phyloP scores from a whole-genome alignment of 352 stramenopile species.

The Pythium rhizo-oryzae region DNA sequence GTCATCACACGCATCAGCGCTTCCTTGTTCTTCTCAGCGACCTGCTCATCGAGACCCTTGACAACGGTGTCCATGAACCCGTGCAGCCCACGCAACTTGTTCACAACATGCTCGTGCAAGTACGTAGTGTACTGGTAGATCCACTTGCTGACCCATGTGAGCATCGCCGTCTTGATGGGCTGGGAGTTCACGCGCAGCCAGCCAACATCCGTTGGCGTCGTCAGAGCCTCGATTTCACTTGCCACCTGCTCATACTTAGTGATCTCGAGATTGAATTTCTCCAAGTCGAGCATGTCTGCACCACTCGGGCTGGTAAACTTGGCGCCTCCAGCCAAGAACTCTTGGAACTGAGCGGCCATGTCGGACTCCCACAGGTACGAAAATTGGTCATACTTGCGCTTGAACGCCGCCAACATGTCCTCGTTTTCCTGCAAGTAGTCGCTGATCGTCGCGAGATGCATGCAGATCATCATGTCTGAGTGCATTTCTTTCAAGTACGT shows the following conservation, averaged over 20 bases:
- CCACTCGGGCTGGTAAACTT: constrained; percentile 71
- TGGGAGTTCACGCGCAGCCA: constrained; percentile 98
- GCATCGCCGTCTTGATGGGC: constrained; percentile 96
- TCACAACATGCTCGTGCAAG: constrained; percentile 92
- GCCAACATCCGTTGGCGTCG: constrained; percentile 93
- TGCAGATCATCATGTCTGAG: constrained; percentile 95
- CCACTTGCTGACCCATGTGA: constrained; percentile 96
- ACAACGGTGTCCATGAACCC: constrained; percentile 95
- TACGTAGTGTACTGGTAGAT: constrained; percentile 96
- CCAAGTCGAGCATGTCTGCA: constrained; percentile 91
- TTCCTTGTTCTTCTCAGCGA: constrained; percentile 93
- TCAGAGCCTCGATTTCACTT: constrained; percentile 88
- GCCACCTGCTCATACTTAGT: constrained; percentile 95
- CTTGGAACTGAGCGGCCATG: constrained; percentile 91
- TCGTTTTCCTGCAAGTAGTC: constrained; percentile 94
- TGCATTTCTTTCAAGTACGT: constrained; percentile 98
- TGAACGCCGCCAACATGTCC: constrained; percentile 90
- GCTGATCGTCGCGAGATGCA: constrained; percentile 93
- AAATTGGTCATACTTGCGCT: constrained; percentile 95
- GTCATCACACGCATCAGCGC: constrained; percentile 98
- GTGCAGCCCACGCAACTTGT: constrained; percentile 85
- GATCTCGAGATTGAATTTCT: constrained; percentile 96
- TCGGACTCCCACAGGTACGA: constrained; percentile 97
- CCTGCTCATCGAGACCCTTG: constrained; percentile 89
- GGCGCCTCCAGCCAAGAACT: constrained; percentile 81